Evolutionary conservation across 192 early-diverging fungal genomes (phyloP).

Genomic region (Coemansia guatemalensis): DNA sequence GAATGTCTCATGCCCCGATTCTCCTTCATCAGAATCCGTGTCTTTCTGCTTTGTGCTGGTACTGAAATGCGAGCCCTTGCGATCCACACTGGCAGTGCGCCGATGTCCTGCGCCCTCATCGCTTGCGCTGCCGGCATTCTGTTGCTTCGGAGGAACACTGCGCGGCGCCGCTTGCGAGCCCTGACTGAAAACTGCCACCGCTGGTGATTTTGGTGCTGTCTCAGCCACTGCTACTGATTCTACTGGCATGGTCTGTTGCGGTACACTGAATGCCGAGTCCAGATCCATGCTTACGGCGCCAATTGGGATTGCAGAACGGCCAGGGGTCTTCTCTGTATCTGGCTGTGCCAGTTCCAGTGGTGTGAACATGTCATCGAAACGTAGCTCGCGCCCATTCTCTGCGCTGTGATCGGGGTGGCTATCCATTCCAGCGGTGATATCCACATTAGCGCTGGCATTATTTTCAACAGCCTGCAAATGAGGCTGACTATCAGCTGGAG

Average conservation of each 20-base stretch:
- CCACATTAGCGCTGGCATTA: too few species aligned
- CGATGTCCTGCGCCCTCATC: slow-evolving; percentile 15
- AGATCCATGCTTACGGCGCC: slow-evolving; percentile 18
- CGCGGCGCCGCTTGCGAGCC: too few species aligned
- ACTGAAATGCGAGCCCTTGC: slow-evolving; percentile 3
- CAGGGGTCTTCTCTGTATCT: neutral
- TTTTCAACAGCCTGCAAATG: neutral
- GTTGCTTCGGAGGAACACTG: too few species aligned
- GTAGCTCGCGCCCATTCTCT: neutral
- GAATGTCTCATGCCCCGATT: slow-evolving; percentile 30
- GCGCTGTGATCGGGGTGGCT: neutral
- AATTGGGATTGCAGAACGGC: neutral
- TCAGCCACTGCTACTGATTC: neutral
- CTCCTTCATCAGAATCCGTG: slow-evolving; percentile 4
- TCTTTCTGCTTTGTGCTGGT: slow-evolving; percentile 1
- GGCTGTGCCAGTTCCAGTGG: slow-evolving; percentile 2
- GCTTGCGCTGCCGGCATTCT: neutral
- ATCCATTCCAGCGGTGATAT: too few species aligned
- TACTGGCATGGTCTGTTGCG: slow-evolving; percentile 1
- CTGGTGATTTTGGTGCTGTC: neutral
- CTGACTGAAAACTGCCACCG: neutral
- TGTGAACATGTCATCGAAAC: slow-evolving; percentile 23
- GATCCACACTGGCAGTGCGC: slow-evolving; percentile 29
- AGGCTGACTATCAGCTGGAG: neutral
- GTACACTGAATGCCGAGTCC: slow-evolving; percentile 42